Conservation (phyloP, 2,329 filamentous ascomycete genomes). For the Xylariomycetidae sp. region DNA sequence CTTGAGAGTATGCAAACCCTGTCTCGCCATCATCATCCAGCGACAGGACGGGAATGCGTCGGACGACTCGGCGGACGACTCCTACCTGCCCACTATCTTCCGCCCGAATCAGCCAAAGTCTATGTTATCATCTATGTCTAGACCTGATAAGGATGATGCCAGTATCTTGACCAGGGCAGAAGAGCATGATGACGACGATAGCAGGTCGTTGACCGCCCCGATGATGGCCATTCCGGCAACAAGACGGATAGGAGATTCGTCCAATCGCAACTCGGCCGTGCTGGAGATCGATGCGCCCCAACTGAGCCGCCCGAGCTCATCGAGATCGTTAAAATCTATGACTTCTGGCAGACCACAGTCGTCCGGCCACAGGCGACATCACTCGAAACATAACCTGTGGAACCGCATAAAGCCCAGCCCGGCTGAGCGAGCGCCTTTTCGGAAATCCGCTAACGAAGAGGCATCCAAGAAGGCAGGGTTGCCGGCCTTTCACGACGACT, state of each 20-base stretch:
- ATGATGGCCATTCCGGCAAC: slow-evolving; percentile 69
- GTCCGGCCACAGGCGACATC: slow-evolving; percentile 75
- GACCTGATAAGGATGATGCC: slow-evolving; percentile 34
- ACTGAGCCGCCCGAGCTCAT: slow-evolving; percentile 86
- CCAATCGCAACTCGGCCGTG: slow-evolving; percentile 79
- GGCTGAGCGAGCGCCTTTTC: slow-evolving; percentile 85
- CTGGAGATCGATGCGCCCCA: slow-evolving; percentile 85
- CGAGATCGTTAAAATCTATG: slow-evolving; percentile 77
- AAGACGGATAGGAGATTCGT: slow-evolving; percentile 64
- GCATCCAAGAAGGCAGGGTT: slow-evolving; percentile 61
- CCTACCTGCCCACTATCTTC: slow-evolving; percentile 61
- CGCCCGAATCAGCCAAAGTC: slow-evolving; percentile 48
- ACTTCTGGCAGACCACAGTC: slow-evolving; percentile 68
- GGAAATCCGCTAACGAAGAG: slow-evolving; percentile 65
- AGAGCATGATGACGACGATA: slow-evolving; percentile 39
- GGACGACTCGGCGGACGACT: slow-evolving; percentile 77
- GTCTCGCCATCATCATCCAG: slow-evolving; percentile 84
- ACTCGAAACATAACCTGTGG: slow-evolving; percentile 81
- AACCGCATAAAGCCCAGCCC: slow-evolving; percentile 66
- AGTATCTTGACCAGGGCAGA: slow-evolving; percentile 38
- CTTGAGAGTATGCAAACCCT: slow-evolving; percentile 87
- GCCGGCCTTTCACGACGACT: slow-evolving; percentile 95
- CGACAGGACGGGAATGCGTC: slow-evolving; percentile 83
- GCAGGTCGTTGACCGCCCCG: slow-evolving; percentile 56
- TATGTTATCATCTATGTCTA: slow-evolving; percentile 29